phyloP scores from a whole-genome alignment of 495 filamentous ascomycete genomes.

The Lepraria neglecta region DNA sequence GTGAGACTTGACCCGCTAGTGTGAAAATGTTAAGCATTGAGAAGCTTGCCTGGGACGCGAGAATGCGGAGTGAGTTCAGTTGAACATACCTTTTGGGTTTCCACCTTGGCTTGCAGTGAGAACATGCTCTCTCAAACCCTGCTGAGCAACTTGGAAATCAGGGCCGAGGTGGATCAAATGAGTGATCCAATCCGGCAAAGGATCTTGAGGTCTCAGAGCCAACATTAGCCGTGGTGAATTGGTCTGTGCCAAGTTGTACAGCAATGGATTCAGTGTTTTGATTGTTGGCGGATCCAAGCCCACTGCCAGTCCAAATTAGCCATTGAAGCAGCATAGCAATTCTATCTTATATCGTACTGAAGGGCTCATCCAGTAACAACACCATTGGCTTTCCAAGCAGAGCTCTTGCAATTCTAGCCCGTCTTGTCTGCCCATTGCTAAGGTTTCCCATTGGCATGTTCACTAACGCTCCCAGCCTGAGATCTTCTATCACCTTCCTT shows the following conservation, averaged over 20 bases:
- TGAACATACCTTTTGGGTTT: background rate
- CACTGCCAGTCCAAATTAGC: constrained; percentile 43
- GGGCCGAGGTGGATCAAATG: constrained; percentile 65
- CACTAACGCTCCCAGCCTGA: constrained; percentile 59
- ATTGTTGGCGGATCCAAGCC: constrained; percentile 82
- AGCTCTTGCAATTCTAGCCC: constrained; percentile 81
- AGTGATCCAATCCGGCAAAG: constrained; percentile 82
- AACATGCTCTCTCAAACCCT: constrained; percentile 52
- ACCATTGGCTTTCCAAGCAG: constrained; percentile 72
- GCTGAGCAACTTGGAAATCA: constrained; percentile 48
- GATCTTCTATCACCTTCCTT: constrained; percentile 53
- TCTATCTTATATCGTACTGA: constrained; percentile 49
- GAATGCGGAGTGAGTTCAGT: background rate
- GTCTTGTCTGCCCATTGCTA: constrained; percentile 85
- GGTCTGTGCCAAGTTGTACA: constrained; percentile 57
- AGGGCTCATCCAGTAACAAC: constrained; percentile 85
- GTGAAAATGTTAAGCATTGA: background rate
- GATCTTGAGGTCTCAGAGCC: constrained; percentile 75
- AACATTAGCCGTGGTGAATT: constrained; percentile 66
- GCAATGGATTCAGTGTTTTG: constrained; percentile 58
- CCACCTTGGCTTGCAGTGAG: constrained; percentile 24
- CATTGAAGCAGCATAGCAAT: background rate
- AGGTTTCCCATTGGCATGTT: constrained; percentile 78
- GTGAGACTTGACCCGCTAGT: background rate
- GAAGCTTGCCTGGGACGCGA: background rate